Base-by-base conservation (phyloP, 768 basidiomycete genomes). In the Trametes cingulata region DNA sequence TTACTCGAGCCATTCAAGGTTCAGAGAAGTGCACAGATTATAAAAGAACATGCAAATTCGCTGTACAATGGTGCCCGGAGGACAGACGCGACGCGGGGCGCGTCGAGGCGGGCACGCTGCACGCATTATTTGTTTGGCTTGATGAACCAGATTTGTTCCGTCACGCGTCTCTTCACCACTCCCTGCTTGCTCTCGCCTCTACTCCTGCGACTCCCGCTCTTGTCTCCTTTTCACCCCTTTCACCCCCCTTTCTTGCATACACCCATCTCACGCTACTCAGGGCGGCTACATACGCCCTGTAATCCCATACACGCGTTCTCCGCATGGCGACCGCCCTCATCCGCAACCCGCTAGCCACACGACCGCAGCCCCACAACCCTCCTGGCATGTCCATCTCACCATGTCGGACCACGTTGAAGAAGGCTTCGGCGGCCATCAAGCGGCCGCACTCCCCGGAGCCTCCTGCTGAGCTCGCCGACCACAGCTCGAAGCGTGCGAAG, bases 391-490 rank as follows among this genome's bases (percentile, higher is more conserved):
- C 77, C 40, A 56, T 64, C 29, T 56, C 67, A 17, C 76, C 77
- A 53, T 69, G 67, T 56, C 72, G 73, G 42, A 50, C 61, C 25
- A 58, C 61, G 10, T 22, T 52, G 19, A 45, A 45, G 65, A 66
- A 72, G 74, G 48, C 72, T 70, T 56, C 70, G 68, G 46, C 76
- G 68, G 46, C 76, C 46, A 63, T 68, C 51, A 84, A 83, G 68
- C 79, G 82, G 25, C 72, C 81, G 47, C 79, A 76, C 56, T 84
- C 84, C 17, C 84, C 83, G 27, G 84, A 85, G 50, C 76, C 73
- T 15, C 36, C 53, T 35, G 71, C 62, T 39, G 81, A 82, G 15
- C 55, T 19, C 59, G 48, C n/a, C 37, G 60, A 52, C 10, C 70
- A 71, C 37, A 53, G 68, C 37, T 63, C 67, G 5, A 86, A 86